Evolutionary conservation across 352 stramenopile genomes (phyloP), one percentile per base, ranked within the genome.

Genomic region (Phytophthora brassicae): DNA sequence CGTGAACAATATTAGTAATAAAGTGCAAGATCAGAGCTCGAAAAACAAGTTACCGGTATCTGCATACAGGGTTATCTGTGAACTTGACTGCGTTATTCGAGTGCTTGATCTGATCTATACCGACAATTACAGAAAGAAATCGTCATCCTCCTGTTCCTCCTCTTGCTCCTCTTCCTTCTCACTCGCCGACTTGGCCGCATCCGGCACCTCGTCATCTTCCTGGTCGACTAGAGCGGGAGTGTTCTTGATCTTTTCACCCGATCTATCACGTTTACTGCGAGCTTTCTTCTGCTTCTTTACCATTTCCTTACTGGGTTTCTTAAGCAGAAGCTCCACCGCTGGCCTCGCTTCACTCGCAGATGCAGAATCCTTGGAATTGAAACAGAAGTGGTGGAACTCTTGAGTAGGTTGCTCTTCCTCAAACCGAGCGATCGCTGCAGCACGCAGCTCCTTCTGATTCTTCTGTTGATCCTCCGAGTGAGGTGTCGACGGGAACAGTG

Each of bases 381-480:
- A 84, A 47, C 83, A 92, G 45, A 92, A 92, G 44, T 89, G 72
- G 60, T 90, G 70, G 64, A 92, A 92, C 1, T 77, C 79, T 6
- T 89, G 78, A 4, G 48, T 48, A 8, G 79, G 75, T 24, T 88
- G 75, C 45, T 92, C 80, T 16, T 81, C 59, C 29, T 81, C 68
- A 47, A 87, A 92, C 8, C 68, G 77, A 42, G 50, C 56, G 51
- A 88, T 68, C 3, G 80, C 83, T 3, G 70, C 64, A 7, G 62
- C 51, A 14, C 70, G 79, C 49, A 92, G 52, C 20, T 84, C 66
- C 4, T 71, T 52, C 51, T 88, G 83, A 31, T 70, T 66, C 35
- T 78, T 66, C 43, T 78, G 64, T 12, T 81, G 70, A 12, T 83
- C 72, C n/a, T 81, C 71, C 19, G 75, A 68, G 59, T 85, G 80